Evolutionary conservation across 495 filamentous ascomycete genomes (phyloP).

Genomic region (Aspergillus bridgeri): DNA sequence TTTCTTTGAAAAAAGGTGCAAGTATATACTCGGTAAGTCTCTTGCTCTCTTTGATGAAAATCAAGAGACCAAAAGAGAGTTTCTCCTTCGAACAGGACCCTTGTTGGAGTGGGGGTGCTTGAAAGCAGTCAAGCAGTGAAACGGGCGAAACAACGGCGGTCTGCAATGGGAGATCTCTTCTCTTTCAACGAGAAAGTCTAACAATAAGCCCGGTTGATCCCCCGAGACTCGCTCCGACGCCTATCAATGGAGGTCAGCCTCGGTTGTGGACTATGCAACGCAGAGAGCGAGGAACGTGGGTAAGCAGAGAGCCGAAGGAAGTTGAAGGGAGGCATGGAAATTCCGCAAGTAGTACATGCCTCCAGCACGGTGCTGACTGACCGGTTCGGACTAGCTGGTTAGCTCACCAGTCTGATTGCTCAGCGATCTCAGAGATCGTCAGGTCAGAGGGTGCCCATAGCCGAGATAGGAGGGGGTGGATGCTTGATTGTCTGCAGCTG

Average conservation of each 20-base stretch:
- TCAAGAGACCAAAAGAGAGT: neutral
- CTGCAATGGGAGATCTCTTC: neutral
- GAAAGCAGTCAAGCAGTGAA: neutral
- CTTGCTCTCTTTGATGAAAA: neutral
- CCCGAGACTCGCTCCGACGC: neutral
- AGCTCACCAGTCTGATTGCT: neutral
- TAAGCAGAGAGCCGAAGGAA: neutral
- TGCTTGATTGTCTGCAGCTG: neutral
- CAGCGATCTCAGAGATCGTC: neutral
- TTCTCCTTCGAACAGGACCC: no score
- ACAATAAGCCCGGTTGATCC: neutral
- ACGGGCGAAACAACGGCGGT: neutral
- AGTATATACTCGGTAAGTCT: neutral
- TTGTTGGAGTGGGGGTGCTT: neutral
- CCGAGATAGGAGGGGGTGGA: neutral
- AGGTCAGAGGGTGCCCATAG: neutral
- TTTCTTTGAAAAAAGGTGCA: no score
- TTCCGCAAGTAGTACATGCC: neutral
- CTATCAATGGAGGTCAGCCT: neutral
- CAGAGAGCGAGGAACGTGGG: neutral
- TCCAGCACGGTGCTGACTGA: neutral
- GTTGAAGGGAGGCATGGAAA: neutral
- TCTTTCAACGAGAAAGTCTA: neutral
- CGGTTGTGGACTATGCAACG: neutral
- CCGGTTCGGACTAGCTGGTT: neutral